Conservation (phyloP, 2,329 filamentous ascomycete genomes). For the Penicillium sp. region DNA sequence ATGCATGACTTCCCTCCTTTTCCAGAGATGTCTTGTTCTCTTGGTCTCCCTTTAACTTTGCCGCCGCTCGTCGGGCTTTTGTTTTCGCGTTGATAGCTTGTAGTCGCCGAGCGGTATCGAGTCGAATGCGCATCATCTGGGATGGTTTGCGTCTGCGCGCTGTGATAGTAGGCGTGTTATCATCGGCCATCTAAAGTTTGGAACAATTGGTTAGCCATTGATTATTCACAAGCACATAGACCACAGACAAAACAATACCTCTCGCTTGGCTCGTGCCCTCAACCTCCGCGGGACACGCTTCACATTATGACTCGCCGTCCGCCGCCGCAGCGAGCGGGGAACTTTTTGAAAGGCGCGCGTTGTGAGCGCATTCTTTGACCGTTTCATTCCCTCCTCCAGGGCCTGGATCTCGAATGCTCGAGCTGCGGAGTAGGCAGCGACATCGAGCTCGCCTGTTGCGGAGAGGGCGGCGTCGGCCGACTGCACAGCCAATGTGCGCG, state of each 20-base stretch:
- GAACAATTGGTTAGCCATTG: neutral
- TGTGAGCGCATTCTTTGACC: conserved; percentile 62
- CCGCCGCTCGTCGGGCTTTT: conserved; percentile 43
- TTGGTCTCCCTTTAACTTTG: conserved; percentile 45
- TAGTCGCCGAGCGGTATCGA: conserved; percentile 73
- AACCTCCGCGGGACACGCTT: conserved; percentile 82
- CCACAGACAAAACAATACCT: conserved; percentile 42
- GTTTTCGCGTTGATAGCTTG: conserved; percentile 56
- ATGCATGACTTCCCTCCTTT: conserved; percentile 31
- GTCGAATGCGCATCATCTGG: conserved; percentile 53
- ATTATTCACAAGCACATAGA: neutral
- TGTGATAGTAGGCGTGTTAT: conserved; percentile 83
- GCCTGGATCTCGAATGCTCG: conserved; percentile 88
- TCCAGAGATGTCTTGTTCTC: conserved; percentile 24
- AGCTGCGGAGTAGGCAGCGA: conserved; percentile 78
- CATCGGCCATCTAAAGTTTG: conserved; percentile 68
- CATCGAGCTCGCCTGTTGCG: conserved; percentile 73
- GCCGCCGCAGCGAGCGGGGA: conserved; percentile 75
- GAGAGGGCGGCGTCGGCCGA: conserved; percentile 50
- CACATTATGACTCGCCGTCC: conserved; percentile 93
- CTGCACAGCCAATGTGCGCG: conserved; percentile 46
- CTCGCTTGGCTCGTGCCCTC: conserved; percentile 64
- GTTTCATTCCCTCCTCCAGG: conserved; percentile 76
- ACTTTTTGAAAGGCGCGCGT: conserved; percentile 88
- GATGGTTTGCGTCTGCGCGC: conserved; percentile 50